These are phyloP conservation scores for Avicennia marina DNA, from an alignment of 257 asterid species.

Conservation along the genomic window DNA sequence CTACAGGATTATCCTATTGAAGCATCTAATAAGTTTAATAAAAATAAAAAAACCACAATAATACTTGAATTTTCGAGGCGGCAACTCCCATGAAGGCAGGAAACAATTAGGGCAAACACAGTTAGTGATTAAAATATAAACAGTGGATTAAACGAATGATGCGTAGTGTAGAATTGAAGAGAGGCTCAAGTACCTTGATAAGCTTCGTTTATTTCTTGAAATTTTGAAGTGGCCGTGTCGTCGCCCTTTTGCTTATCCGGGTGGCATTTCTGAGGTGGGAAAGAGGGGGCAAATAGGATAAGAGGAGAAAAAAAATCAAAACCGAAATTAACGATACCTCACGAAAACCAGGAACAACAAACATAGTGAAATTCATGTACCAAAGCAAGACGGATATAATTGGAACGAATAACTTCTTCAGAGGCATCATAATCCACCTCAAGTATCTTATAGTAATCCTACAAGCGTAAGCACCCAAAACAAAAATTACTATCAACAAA, in stretches of 20 bases:
- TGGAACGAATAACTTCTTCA: conserved; percentile 82
- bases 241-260: conserved; percentile 85
- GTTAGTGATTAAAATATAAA: no score
- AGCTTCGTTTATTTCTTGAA: conserved; percentile 93
- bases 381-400: conserved; percentile 89
- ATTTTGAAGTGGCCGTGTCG: conserved; percentile 60
- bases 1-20: not conserved
- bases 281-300: not conserved
- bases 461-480: conserved; percentile 10
- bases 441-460: conserved; percentile 82
- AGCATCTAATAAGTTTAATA: no score
- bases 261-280: conserved; percentile 81
- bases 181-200: conserved; percentile 52
- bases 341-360: not conserved
- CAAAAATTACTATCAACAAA: not conserved
- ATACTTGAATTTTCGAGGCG: not conserved
- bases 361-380: conserved; percentile 30
- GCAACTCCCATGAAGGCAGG: no score
- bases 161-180: not conserved
- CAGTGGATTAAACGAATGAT: not conserved
- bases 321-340: not conserved
- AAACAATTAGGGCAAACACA: no score
- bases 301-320: not conserved
- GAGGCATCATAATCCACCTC: conserved; percentile 91
- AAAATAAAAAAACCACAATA: no score